Conservation (phyloP, 176 grass and related monocot species). For the Aegilops sharonensis region DNA sequence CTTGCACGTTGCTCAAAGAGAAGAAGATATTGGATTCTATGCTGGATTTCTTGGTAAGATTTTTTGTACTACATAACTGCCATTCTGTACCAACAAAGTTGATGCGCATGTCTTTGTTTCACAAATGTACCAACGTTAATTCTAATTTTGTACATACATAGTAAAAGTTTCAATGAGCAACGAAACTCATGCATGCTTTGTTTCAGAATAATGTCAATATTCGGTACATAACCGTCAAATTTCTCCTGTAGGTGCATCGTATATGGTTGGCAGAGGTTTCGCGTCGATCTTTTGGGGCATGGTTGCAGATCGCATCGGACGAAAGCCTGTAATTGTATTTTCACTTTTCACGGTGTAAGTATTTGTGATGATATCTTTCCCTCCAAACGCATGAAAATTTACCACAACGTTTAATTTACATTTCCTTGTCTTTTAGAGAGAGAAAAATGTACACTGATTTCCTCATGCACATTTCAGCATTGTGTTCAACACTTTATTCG, state of each 20-base stretch:
- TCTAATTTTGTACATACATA: background rate
- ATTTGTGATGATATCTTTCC: background rate
- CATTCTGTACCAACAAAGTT: background rate
- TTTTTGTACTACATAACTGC: background rate
- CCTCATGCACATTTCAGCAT: slow-evolving; percentile 36
- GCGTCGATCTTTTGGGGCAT: slow-evolving; percentile 71
- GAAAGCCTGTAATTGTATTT: slow-evolving; percentile 67
- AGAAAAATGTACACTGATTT: background rate
- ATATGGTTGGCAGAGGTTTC: slow-evolving; percentile 71
- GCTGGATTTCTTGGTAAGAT: slow-evolving; percentile 77
- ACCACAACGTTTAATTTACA: background rate
- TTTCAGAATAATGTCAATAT: background rate
- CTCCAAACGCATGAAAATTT: background rate
- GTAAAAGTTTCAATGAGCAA: background rate
- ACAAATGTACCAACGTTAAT: background rate
- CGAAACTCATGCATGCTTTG: background rate
- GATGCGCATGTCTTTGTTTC: background rate
- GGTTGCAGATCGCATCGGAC: slow-evolving; percentile 56
- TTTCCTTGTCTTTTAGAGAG: background rate
- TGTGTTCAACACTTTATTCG: slow-evolving; percentile 68
- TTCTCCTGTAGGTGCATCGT: slow-evolving; percentile 51
- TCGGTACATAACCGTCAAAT: background rate
- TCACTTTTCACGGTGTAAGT: slow-evolving; percentile 56
- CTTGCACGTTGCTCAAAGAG: slow-evolving; percentile 48
- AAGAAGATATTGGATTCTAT: slow-evolving; percentile 96